Base-by-base conservation (phyloP, 495 filamentous ascomycete species). In the Penicillium psychrofluorescens region DNA sequence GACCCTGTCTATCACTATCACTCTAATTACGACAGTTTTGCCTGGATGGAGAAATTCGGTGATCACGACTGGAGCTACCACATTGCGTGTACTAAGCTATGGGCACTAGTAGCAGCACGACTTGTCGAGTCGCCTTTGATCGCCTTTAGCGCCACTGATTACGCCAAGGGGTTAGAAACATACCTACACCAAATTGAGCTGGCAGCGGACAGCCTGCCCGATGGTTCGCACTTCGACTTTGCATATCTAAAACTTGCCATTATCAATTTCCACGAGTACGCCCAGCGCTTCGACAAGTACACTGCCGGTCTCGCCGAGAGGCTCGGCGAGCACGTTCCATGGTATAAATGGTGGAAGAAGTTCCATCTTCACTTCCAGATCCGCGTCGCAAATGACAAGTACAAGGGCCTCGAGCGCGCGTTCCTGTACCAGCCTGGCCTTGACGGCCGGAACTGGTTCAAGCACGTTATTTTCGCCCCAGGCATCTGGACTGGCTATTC, bases 401-500 rank as follows among this genome's bases (percentile, higher is more conserved):
- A 83, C 62, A 81, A 83, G 58, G 54, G 56, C 11, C 61, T 83
- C 22, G 80, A 84, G 48, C 65, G 78, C 8, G 59, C 74, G n/a
- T 84, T 84, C 58, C 48, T 84, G 48, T 75, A 82, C 48, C 45
- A 66, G 36, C 56, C 64, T 2, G 80, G 80, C n/a, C 58, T 84
- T 29, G 80, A 83, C 48, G 72, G 73, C 8, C 67, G 80, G 38
- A 59, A 49, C 32, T 83, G 80, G 79, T 84, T 77, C 64, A 84
- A 84, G 58, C 80, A 83, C 44, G 74, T 83, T 12, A 78, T 84
- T 16, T 84, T 83, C 59, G 81, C 80, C 7, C 79, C 81, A 11
- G 81, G 89, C 1, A 53, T 88, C 33, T 95, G 88, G 88, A 94
- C 88, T 0, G 89, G 89, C 7, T 95, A 95, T 63, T 69, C 88